A percentile compares a stretch with the other conserved stretches of the same genome.
phyloP scores from a whole-genome alignment of 1,284 basidiomycete genomes.

The Cryptococcus sp. region DNA sequence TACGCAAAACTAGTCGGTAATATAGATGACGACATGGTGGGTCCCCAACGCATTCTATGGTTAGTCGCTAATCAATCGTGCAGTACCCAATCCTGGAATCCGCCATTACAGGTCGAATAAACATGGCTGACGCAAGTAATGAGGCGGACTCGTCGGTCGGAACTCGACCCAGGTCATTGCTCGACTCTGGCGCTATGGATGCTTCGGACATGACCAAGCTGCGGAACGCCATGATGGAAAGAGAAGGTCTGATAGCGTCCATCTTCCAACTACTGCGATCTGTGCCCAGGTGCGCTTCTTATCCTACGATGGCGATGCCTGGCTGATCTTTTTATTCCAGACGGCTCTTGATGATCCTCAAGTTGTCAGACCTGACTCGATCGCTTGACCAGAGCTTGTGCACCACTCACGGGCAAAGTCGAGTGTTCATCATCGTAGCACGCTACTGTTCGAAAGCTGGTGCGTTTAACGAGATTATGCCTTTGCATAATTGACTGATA shows the following conservation, averaged over 20 bases:
- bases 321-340: conserved; percentile 18
- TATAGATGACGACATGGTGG: conserved; percentile 77
- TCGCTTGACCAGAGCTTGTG: conserved; percentile 57
- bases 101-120: conserved; percentile 70
- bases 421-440: conserved; percentile 88
- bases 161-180: conserved; percentile 67
- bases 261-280: conserved; percentile 81
- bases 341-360: conserved; percentile 51
- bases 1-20: conserved; percentile 89
- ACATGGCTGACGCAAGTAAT: conserved; percentile 39
- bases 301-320: not conserved
- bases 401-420: conserved; percentile 64
- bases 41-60: conserved; percentile 34
- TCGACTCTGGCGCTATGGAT: conserved; percentile 67
- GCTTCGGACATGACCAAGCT: conserved; percentile 70
- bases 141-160: conserved; percentile 50
- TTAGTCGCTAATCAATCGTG: conserved; percentile 2
- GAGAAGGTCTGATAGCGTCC: conserved; percentile 76
- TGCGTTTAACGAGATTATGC: conserved; percentile 11
- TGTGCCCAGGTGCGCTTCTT: conserved; percentile 66
- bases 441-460: conserved; percentile 71
- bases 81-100: conserved; percentile 69
- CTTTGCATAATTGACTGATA: not conserved
- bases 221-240: conserved; percentile 66
- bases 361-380: conserved; percentile 69